Conservation (phyloP, 176 grass and related monocot genomes). For the Urochloa ruziziensis region DNA sequence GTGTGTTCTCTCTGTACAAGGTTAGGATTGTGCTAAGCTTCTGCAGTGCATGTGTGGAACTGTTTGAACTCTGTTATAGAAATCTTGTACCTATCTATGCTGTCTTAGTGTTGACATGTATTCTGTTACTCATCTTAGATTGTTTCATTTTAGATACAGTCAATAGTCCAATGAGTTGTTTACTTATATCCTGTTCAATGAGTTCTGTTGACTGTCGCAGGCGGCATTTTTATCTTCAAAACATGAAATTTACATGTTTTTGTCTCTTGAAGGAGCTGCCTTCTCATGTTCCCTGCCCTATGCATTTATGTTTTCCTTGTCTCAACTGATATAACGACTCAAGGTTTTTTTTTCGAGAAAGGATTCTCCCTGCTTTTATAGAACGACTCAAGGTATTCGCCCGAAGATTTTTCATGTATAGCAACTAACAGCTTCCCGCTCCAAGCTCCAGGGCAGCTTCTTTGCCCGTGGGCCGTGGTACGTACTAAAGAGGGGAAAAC, state of each 20-base stretch:
- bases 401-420: too few species aligned
- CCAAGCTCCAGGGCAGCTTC: too few species aligned
- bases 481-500: too few species aligned
- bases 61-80: background rate
- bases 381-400: too few species aligned
- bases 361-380: too few species aligned
- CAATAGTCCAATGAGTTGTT: background rate
- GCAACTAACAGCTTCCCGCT: too few species aligned
- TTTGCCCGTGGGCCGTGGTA: too few species aligned
- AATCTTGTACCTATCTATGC: background rate
- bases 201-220: background rate
- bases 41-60: background rate
- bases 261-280: background rate
- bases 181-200: background rate
- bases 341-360: too few species aligned
- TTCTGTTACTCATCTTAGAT: background rate
- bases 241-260: background rate
- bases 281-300: background rate
- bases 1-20: background rate
- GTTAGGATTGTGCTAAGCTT: background rate
- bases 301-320: background rate
- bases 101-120: background rate
- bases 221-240: background rate
- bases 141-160: background rate
- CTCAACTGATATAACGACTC: background rate